Percentiles rank a stretch among this genome's conserved stretches.
Conservation (phyloP, 768 basidiomycete species). For the Naematelia encephala region DNA sequence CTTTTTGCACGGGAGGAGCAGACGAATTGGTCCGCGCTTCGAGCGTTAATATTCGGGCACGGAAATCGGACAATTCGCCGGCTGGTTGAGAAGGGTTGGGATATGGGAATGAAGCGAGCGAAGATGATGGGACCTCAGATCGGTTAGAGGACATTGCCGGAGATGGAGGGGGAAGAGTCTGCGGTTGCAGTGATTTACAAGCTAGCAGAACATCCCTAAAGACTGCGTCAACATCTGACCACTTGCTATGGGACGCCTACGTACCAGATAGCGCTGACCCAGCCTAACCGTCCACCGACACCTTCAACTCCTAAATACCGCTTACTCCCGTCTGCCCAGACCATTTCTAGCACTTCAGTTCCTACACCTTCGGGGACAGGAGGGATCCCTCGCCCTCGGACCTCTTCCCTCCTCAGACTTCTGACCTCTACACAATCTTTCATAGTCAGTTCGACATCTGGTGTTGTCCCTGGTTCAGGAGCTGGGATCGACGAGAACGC, state of each 20-base stretch:
- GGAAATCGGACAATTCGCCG: slow-evolving; percentile 15
- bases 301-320: slow-evolving; percentile 44
- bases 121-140: slow-evolving; percentile 7
- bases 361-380: slow-evolving; percentile 38
- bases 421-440: slow-evolving; percentile 42
- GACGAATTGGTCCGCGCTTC: slow-evolving; percentile 13
- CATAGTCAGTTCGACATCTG: slow-evolving; percentile 43
- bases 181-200: slow-evolving; percentile 30
- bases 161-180: slow-evolving; percentile 37
- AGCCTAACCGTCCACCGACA: slow-evolving; percentile 38
- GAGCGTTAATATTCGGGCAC: slow-evolving; percentile 9
- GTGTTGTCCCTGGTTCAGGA: slow-evolving; percentile 16
- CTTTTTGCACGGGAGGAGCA: slow-evolving; percentile 38
- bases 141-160: slow-evolving; percentile 18
- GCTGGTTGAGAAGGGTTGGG: slow-evolving; percentile 2
- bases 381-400: slow-evolving; percentile 37
- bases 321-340: slow-evolving; percentile 40
- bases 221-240: no score
- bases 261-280: slow-evolving; percentile 47
- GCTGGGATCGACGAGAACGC: slow-evolving; percentile 27
- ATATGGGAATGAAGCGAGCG: slow-evolving; percentile 1
- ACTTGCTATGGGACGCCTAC: no score
- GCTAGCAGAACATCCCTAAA: slow-evolving; percentile 42
- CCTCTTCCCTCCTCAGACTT: slow-evolving; percentile 42
- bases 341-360: slow-evolving; percentile 44